Evolutionary conservation across 2,329 filamentous ascomycete genomes (phyloP).

Genomic region (Colletotrichum sp.): DNA sequence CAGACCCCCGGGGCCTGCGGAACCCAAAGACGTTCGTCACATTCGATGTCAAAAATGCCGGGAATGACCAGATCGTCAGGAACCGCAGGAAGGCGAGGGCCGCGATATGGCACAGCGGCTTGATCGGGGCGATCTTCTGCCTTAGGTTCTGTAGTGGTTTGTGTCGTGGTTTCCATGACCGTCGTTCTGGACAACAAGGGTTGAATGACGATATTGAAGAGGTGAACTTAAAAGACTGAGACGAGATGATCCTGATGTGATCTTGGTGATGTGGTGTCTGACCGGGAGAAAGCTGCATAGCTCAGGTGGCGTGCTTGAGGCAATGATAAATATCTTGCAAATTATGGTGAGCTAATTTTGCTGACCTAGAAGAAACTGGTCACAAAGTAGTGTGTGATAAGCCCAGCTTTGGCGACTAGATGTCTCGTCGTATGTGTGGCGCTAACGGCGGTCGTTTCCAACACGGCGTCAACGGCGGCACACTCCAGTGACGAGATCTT

Average conservation of each 20-base stretch:
- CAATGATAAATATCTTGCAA: background rate
- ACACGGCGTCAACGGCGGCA: background rate
- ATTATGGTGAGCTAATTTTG: background rate
- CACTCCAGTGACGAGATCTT: background rate
- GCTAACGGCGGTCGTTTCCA: background rate
- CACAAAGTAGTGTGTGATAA: background rate
- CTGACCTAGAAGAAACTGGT: background rate
- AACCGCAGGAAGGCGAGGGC: slow-evolving; percentile 20
- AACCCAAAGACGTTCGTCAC: slow-evolving; percentile 35
- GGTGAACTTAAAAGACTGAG: fast-evolving
- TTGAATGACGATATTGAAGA: background rate
- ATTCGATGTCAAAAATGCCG: slow-evolving; percentile 28
- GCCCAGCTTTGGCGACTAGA: background rate
- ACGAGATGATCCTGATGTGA: background rate
- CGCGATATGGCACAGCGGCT: background rate
- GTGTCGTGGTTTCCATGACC: background rate
- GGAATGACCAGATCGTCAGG: slow-evolving; percentile 29
- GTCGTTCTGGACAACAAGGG: background rate
- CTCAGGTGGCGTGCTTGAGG: background rate
- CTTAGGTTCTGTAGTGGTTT: background rate
- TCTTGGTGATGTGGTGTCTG: background rate
- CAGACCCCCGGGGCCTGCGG: slow-evolving; percentile 33
- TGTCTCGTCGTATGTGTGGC: background rate
- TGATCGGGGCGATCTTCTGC: background rate
- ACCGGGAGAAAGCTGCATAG: background rate